Evolutionary conservation across 345 rosid genomes (phyloP).

Genomic region (Citrus unshiu): DNA sequence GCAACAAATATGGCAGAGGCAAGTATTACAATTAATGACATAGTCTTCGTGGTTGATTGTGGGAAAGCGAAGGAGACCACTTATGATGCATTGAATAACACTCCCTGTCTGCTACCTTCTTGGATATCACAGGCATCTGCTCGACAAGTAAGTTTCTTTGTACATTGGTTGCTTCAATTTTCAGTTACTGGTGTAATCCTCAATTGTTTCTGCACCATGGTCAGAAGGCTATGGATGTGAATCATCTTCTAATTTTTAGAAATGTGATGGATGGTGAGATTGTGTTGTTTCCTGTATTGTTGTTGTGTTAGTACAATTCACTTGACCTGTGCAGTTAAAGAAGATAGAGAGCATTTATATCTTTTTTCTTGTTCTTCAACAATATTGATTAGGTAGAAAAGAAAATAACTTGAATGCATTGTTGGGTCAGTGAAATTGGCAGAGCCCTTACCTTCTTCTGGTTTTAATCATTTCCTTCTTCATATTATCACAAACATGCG

Average conservation of each 20-base stretch:
- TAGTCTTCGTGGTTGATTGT: conserved; percentile 94
- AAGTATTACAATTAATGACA: conserved; percentile 90
- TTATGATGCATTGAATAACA: conserved; percentile 98
- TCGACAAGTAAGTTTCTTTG: conserved; percentile 57
- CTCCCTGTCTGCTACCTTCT: conserved; percentile 96
- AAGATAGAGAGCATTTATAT: not conserved
- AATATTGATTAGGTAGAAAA: not conserved
- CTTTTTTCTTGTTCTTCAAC: not conserved
- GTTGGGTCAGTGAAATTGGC: not conserved
- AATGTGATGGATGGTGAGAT: not conserved
- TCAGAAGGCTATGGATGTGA: too few relatives aligned
- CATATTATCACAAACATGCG: not conserved
- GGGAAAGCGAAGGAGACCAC: conserved; percentile 99
- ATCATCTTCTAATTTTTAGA: not conserved
- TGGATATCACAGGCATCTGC: conserved; percentile 99
- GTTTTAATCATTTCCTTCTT: not conserved
- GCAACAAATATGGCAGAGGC: conserved; percentile 99
- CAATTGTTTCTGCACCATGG: not conserved
- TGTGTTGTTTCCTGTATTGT: not conserved
- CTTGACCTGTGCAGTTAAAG: not conserved
- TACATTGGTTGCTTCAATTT: not conserved
- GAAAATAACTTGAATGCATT: not conserved
- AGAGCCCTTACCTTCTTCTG: not conserved
- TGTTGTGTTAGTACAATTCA: not conserved
- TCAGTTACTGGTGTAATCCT: not conserved